Percentiles rank a stretch among this genome's conserved stretches.
phyloP scores from a whole-genome alignment of 352 stramenopile genomes.

The Globisporangium carolinianum region DNA sequence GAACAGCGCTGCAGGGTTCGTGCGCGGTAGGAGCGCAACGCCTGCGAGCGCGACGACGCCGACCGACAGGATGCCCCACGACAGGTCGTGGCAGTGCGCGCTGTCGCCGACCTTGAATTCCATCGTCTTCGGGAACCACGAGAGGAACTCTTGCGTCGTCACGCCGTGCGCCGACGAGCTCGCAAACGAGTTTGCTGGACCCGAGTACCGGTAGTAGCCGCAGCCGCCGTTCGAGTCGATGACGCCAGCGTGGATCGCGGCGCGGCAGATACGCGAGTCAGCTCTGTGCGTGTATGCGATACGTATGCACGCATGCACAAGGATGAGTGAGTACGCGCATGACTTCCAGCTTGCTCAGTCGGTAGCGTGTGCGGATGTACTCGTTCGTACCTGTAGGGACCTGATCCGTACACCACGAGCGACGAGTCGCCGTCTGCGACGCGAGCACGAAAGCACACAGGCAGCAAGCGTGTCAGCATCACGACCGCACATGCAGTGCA shows the following conservation, averaged over 20 bases:
- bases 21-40: slow-evolving; percentile 40
- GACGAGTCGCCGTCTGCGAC: slow-evolving; percentile 49
- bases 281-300: slow-evolving; percentile 19
- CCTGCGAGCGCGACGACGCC: slow-evolving; percentile 31
- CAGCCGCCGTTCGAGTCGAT: slow-evolving; percentile 65
- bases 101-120: slow-evolving; percentile 56
- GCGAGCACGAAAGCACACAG: background rate
- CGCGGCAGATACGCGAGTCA: slow-evolving; percentile 76
- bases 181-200: slow-evolving; percentile 32
- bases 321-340: too few species aligned
- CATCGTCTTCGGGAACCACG: slow-evolving; percentile 82
- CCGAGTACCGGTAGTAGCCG: slow-evolving; percentile 16
- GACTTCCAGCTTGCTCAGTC: background rate
- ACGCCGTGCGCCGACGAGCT: slow-evolving; percentile 46
- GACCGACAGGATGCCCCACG: slow-evolving; percentile 56
- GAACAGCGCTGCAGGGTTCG: slow-evolving; percentile 38
- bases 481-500: background rate
- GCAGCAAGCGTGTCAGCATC: background rate
- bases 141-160: slow-evolving; percentile 34
- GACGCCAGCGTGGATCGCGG: slow-evolving; percentile 70
- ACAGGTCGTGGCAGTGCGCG: slow-evolving; percentile 59
- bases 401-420: slow-evolving; percentile 61
- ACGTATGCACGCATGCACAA: too few species aligned
- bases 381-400: slow-evolving; percentile 42
- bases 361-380: background rate